A percentile compares a stretch with the other conserved stretches of the same genome.
These are phyloP conservation scores for Thoreauomyces humboldtii DNA, from an alignment of 192 early-diverging fungal genomes.

Conservation along the genomic window DNA sequence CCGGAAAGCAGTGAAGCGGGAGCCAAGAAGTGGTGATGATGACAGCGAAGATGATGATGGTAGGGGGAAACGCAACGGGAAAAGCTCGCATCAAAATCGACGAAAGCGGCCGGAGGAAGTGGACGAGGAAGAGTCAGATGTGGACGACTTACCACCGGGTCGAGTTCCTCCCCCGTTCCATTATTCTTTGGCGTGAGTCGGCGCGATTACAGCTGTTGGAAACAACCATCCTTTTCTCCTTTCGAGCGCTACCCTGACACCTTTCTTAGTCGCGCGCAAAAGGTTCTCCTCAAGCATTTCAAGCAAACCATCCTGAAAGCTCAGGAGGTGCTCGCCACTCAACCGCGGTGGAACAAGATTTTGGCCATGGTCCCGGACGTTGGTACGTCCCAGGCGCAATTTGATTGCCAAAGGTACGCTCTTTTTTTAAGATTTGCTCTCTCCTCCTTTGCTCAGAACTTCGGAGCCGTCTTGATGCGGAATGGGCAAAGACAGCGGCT, in stretches of 20 bases:
- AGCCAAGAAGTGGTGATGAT: no score
- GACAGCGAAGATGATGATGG: neutral
- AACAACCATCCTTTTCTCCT: neutral
- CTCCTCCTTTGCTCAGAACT: neutral
- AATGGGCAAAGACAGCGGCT: slow-evolving; percentile 24
- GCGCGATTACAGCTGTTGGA: neutral
- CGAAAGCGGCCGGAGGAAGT: neutral
- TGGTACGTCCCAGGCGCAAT: slow-evolving; percentile 48
- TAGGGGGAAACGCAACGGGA: neutral
- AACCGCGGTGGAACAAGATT: slow-evolving; percentile 72
- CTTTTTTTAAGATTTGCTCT: neutral
- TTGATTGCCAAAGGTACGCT: no score
- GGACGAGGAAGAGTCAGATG: neutral
- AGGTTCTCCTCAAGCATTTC: slow-evolving; percentile 74
- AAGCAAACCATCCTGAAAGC: slow-evolving; percentile 63
- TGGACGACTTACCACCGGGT: neutral
- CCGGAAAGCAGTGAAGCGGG: no score
- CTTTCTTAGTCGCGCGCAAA: slow-evolving; percentile 18
- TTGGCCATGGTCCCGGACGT: slow-evolving; percentile 76
- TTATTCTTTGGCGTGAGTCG: neutral
- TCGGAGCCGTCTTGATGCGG: slow-evolving; percentile 21
- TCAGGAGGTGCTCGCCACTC: slow-evolving; percentile 66
- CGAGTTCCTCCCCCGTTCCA: neutral
- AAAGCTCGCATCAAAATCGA: no score
- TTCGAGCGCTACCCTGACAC: neutral